These are phyloP conservation scores for Mucor mucedo DNA, from an alignment of 371 early-diverging fungal species.

Conservation along the genomic window DNA sequence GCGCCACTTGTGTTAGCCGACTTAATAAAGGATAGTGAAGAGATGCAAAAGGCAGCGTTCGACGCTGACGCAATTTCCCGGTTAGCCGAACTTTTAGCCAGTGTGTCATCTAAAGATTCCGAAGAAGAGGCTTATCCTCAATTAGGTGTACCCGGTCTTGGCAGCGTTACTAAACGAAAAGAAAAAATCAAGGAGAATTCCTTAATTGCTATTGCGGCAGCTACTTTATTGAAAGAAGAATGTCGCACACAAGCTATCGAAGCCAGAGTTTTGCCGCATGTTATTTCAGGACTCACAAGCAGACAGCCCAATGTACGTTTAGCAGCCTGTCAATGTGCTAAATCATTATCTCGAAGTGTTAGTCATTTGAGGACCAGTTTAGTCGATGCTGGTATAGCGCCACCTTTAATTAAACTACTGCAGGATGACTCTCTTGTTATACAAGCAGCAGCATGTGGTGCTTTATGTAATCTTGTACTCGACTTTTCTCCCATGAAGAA, in stretches of 20 bases:
- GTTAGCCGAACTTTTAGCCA: conserved; percentile 65
- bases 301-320: conserved; percentile 64
- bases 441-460: conserved; percentile 78
- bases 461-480: conserved; percentile 85
- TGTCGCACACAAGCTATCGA: conserved; percentile 85
- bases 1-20: conserved; percentile 78
- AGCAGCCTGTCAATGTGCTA: conserved; percentile 84
- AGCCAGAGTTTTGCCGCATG: conserved; percentile 75
- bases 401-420: conserved; percentile 74
- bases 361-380: conserved; percentile 80
- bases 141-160: conserved; percentile 48
- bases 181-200: conserved; percentile 75
- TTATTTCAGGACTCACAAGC: conserved; percentile 73
- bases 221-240: conserved; percentile 78
- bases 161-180: conserved; percentile 59
- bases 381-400: conserved; percentile 82
- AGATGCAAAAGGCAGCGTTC: conserved; percentile 79
- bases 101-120: conserved; percentile 44
- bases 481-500: conserved; percentile 91
- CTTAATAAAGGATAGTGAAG: conserved; percentile 76
- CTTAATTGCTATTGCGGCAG: conserved; percentile 79
- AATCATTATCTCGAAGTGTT: conserved; percentile 80
- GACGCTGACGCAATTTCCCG: conserved; percentile 79
- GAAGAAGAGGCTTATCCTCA: conserved; percentile 43
- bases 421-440: conserved; percentile 70